phyloP scores from a whole-genome alignment of 352 stramenopile genomes.

The Globisporangium cystogenes region DNA sequence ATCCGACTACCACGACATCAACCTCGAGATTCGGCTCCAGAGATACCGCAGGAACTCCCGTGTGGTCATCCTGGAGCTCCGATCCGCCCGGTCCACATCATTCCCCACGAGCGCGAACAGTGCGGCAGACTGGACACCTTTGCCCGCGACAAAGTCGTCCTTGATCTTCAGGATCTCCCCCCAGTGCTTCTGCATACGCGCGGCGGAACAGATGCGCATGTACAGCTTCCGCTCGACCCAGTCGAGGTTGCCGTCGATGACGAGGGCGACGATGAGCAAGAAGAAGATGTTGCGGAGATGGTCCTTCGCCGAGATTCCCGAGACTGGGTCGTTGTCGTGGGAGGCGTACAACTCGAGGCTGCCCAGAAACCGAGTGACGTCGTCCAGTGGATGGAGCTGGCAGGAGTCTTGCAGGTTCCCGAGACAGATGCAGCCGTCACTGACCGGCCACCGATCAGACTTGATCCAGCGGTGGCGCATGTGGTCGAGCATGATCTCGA shows the following conservation, averaged over 20 bases:
- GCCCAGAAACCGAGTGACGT: constrained; percentile 23
- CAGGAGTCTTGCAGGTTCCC: constrained; percentile 12
- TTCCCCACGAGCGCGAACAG: constrained; percentile 31
- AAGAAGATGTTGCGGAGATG: constrained; percentile 41
- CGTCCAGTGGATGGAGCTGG: constrained; percentile 26
- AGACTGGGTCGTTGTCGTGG: not conserved
- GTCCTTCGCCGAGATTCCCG: constrained; percentile 10
- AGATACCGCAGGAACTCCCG: constrained; percentile 26
- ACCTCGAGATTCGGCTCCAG: constrained; percentile 16
- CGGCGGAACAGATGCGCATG: constrained; percentile 32
- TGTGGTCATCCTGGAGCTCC: constrained; percentile 13
- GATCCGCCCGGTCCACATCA: constrained; percentile 4
- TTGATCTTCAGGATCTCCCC: constrained; percentile 29
- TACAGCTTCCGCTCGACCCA: constrained; percentile 37
- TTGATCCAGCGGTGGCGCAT: constrained; percentile 35
- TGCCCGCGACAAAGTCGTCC: constrained; percentile 29
- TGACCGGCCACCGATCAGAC: constrained; percentile 23
- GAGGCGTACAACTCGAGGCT: constrained; percentile 16
- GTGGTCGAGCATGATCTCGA: constrained; percentile 53
- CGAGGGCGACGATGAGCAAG: constrained; percentile 31
- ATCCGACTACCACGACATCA: constrained; percentile 40
- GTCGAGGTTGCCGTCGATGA: constrained; percentile 42
- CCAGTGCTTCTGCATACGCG: constrained; percentile 30
- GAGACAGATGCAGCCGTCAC: constrained; percentile 26
- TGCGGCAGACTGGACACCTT: constrained; percentile 25